Base-by-base conservation (phyloP, 352 stramenopile species). In the Elongisporangium senticosum region DNA sequence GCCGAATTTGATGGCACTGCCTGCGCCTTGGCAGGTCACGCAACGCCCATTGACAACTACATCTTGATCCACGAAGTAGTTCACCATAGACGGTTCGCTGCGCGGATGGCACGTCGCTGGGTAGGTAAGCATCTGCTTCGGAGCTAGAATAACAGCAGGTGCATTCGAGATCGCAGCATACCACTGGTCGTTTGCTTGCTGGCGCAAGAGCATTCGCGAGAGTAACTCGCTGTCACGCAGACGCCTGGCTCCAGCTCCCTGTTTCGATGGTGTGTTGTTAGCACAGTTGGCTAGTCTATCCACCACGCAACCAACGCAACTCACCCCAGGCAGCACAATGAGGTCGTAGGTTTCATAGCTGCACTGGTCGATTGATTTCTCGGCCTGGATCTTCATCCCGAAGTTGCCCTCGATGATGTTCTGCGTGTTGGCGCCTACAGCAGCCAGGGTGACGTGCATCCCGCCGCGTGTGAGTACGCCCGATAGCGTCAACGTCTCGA, bases 311-410 rank as follows among this genome's bases (percentile, higher is more conserved):
- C 11, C 26, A 59, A 37, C 1, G 19, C 3, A 52, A 65, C 67
- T 20, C 64, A 90, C 83, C 48, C 83, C 83, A 26, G 83, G 83
- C 15, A 93, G 51, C 26, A 87, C 81, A 20, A 93, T 86, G 22
- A 93, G 56, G 23, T 90, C 81, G 59, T 76, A 91, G 37, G 51
- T 71, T 33, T 75, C 68, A 55, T 82, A 81, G 58, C 78, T 78
- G 62, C 76, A 84, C 53, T 89, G 77, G 53, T 86, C 79, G 24
- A 93, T 83, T 10, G 75, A 40, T 48, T 88, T 81, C 24, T 86
- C 61, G 17, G 79, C 79, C 23, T 83, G 72, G 15, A 93, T 75
- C 24, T 71, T 82, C 33, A 90, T 56, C 19, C 83, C 81, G 48
- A 82, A 79, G 52, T 74, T 83, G 20, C 67, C 78, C 58, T 83